phyloP scores from a whole-genome alignment of 495 filamentous ascomycete genomes.

The Terfezia boudieri region DNA sequence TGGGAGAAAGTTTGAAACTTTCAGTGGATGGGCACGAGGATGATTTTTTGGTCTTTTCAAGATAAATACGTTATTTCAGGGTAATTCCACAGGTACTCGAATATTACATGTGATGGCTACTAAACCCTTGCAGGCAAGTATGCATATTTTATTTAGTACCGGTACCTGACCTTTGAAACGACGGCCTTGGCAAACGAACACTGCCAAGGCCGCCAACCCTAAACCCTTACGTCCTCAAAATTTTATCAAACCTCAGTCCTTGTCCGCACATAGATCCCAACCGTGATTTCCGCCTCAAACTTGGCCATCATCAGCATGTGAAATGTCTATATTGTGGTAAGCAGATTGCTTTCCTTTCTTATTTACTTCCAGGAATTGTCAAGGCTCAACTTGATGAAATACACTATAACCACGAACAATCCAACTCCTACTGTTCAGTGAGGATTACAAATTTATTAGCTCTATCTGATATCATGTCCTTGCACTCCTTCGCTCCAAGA shows the following conservation, averaged over 20 bases:
- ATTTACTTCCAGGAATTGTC: too few species aligned
- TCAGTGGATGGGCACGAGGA: neutral
- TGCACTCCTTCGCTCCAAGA: neutral
- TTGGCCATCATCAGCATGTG: too few species aligned
- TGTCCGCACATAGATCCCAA: too few species aligned
- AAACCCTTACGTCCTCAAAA: neutral
- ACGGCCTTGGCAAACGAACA: neutral
- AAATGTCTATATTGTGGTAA: too few species aligned
- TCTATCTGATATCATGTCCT: slow-evolving; percentile 1
- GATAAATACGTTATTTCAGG: neutral
- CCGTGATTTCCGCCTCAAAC: too few species aligned
- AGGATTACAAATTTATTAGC: slow-evolving; percentile 6
- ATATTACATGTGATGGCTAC: too few species aligned
- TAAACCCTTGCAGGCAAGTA: too few species aligned
- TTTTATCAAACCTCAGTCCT: too few species aligned
- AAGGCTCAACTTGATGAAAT: slow-evolving; percentile 12
- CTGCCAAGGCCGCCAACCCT: neutral
- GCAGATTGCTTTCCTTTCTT: too few species aligned
- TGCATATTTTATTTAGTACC: too few species aligned
- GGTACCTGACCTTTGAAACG: too few species aligned
- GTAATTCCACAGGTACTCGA: too few species aligned
- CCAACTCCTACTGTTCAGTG: slow-evolving; percentile 20
- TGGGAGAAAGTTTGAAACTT: slow-evolving; percentile 7
- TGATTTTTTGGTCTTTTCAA: slow-evolving; percentile 1
- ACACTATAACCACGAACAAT: slow-evolving; percentile 13